Evolutionary conservation across 345 rosid species (phyloP).

Genomic region (Pugionium cornutum): DNA sequence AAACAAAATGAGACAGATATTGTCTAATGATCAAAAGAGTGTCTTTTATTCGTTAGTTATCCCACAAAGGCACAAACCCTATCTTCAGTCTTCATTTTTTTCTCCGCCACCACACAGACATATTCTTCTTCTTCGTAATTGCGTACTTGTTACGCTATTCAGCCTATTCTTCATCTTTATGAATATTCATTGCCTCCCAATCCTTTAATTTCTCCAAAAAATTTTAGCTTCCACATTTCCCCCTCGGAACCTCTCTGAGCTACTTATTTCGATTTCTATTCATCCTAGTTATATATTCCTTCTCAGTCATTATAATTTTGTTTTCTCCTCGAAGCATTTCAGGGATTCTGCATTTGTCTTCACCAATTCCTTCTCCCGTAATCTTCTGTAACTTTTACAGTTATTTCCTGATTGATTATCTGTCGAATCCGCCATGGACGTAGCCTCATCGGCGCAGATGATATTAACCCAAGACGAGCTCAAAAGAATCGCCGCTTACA

Average conservation of each 20-base stretch:
- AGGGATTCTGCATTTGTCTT: background rate
- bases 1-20: no score
- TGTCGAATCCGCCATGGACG: conserved; percentile 38
- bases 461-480: conserved; percentile 72
- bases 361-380: background rate
- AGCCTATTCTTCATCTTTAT: background rate
- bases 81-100: conserved; percentile 28
- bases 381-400: background rate
- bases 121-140: conserved; percentile 18
- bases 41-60: conserved; percentile 19
- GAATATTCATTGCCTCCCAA: background rate
- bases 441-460: conserved; percentile 37
- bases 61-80: conserved; percentile 21
- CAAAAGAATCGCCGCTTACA: conserved; percentile 78
- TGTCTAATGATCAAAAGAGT: background rate
- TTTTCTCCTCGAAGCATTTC: background rate
- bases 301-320: background rate
- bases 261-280: background rate
- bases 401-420: background rate
- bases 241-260: background rate
- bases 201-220: background rate
- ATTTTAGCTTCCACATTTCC: background rate
- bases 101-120: conserved; percentile 39
- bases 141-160: conserved; percentile 20
- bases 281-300: background rate